Conservation (phyloP, 768 basidiomycete genomes). For the Cyclocybe cylindracea region DNA sequence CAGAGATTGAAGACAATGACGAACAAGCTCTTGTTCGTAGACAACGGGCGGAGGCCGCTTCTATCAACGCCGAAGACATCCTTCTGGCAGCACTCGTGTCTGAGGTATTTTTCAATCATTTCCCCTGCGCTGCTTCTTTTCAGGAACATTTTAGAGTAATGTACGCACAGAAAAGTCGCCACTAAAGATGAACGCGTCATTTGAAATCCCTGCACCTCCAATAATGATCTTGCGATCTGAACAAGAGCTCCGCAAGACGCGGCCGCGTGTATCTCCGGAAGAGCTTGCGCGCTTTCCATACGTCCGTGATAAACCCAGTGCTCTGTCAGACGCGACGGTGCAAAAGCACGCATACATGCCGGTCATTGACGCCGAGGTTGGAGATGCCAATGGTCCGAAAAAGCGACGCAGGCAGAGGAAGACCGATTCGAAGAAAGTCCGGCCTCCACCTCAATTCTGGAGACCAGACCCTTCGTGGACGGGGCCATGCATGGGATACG, state of each 20-base stretch:
- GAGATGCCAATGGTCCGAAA: slow-evolving; percentile 1
- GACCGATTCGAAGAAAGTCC: slow-evolving; percentile 14
- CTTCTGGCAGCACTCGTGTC: slow-evolving; percentile 19
- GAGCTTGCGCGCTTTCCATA: slow-evolving; percentile 36
- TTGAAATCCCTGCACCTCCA: slow-evolving; percentile 13
- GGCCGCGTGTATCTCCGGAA: slow-evolving; percentile 37
- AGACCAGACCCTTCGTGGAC: slow-evolving; percentile 32
- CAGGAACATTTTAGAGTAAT: not conserved
- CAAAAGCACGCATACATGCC: slow-evolving; percentile 17
- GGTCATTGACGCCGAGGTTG: slow-evolving; percentile 19
- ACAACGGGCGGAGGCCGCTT: slow-evolving; percentile 36
- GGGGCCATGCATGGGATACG: slow-evolving; percentile 45
- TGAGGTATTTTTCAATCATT: slow-evolving; percentile 6
- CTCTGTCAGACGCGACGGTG: slow-evolving; percentile 1
- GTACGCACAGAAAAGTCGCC: not conserved
- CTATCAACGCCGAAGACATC: slow-evolving; percentile 38
- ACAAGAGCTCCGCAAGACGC: slow-evolving; percentile 36
- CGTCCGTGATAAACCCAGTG: slow-evolving; percentile 10
- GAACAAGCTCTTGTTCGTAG: slow-evolving; percentile 43
- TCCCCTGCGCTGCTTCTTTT: not conserved
- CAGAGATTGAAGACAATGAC: slow-evolving; percentile 49
- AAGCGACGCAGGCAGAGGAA: slow-evolving; percentile 15
- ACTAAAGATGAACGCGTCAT: not conserved
- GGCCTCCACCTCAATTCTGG: slow-evolving; percentile 41
- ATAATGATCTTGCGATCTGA: slow-evolving; percentile 30